These are phyloP conservation scores for Cicer judaicum DNA, from an alignment of 306 rosid genomes.

Conservation along the genomic window DNA sequence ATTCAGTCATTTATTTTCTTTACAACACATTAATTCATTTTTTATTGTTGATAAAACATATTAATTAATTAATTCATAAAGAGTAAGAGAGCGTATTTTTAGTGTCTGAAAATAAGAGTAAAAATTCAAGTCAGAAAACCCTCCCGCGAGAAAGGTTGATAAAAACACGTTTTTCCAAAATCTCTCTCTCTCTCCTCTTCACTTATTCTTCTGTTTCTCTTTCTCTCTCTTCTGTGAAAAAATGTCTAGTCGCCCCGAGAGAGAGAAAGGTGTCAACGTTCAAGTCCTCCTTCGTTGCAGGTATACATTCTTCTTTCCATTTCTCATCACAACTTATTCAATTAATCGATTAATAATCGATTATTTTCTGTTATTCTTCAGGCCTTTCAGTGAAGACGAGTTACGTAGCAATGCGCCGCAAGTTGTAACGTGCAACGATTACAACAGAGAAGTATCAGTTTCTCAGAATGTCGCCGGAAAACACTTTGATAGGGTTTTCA, in stretches of 20 bases:
- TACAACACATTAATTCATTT: too few species aligned
- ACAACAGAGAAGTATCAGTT: constrained; percentile 73
- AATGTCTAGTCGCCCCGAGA: constrained; percentile 84
- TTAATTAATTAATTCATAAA: too few species aligned
- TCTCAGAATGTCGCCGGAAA: constrained; percentile 91
- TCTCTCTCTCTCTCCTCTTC: not conserved
- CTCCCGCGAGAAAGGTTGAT: constrained; percentile 24
- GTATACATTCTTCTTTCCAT: constrained; percentile 36
- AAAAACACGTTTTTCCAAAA: not conserved
- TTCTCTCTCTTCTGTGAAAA: constrained; percentile 21
- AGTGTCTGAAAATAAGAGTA: not conserved
- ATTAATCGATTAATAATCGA: not conserved
- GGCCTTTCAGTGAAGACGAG: constrained; percentile 95
- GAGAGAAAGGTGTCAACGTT: constrained; percentile 94
- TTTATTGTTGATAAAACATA: too few species aligned
- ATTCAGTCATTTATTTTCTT: too few species aligned
- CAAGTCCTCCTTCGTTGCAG: constrained; percentile 98
- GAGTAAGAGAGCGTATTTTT: too few species aligned
- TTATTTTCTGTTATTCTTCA: constrained; percentile 1
- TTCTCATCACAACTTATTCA: not conserved
- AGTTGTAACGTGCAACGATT: constrained; percentile 81
- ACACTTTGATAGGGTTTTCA: constrained; percentile 83
- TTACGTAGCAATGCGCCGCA: constrained; percentile 87
- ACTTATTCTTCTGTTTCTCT: not conserved
- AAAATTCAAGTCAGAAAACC: constrained; percentile 6